Percentiles rank a stretch among this genome's conserved stretches.
Conservation (phyloP, 169 alveolate genomes). For the Plasmodium falciparum region DNA sequence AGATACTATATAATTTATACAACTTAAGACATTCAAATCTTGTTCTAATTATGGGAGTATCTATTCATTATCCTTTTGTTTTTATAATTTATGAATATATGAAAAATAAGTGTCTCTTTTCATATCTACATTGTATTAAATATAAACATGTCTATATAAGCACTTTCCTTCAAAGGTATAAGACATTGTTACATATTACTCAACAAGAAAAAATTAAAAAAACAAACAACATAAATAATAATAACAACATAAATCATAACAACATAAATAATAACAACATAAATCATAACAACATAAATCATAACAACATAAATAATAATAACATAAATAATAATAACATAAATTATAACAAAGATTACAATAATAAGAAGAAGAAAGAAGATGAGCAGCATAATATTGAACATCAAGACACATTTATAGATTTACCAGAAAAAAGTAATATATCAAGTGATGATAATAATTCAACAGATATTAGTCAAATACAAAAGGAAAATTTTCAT, state of each 20-base stretch:
- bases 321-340: neutral
- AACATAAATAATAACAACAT: neutral
- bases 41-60: conserved; percentile 70
- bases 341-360: neutral
- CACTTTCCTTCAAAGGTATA: conserved; percentile 1
- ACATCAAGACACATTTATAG: too few species aligned
- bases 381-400: too few species aligned
- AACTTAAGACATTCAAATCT: conserved; percentile 69
- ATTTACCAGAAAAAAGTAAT: too few species aligned
- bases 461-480: too few species aligned
- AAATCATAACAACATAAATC: neutral
- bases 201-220: neutral
- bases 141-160: conserved; percentile 35
- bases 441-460: too few species aligned
- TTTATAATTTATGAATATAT: conserved; percentile 71
- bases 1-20: conserved; percentile 47
- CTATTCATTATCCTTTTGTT: conserved; percentile 71
- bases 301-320: neutral
- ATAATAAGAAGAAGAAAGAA: neutral
- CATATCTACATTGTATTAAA: conserved; percentile 50
- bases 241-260: neutral
- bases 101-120: conserved; percentile 50
- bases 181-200: neutral
- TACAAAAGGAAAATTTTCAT: too few species aligned
- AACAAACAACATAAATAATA: neutral